These are phyloP conservation scores for Limonomyces culmigenus DNA, from an alignment of 1,284 basidiomycete species.

Conservation along the genomic window DNA sequence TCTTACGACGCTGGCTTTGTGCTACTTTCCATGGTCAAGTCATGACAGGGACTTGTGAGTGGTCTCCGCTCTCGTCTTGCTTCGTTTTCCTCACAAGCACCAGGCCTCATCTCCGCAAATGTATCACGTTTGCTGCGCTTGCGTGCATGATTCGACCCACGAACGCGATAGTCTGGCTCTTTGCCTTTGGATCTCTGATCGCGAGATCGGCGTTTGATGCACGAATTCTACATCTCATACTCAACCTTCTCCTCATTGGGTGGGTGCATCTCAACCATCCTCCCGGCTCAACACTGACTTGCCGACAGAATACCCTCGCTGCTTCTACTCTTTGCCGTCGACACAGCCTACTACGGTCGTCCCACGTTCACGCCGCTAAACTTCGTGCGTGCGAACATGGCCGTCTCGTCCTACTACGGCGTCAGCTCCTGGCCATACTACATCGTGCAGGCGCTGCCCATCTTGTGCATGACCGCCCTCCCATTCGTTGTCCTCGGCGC, in stretches of 20 bases:
- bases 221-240: constrained; percentile 18
- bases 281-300: neutral
- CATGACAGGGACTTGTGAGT: constrained; percentile 9
- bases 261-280: constrained; percentile 16
- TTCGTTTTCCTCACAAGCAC: neutral
- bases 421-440: constrained; percentile 80
- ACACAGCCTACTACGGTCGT: constrained; percentile 53
- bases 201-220: constrained; percentile 22
- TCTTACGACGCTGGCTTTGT: constrained; percentile 65
- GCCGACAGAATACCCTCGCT: constrained; percentile 18
- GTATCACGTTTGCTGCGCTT: constrained; percentile 46
- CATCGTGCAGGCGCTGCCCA: constrained; percentile 70
- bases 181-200: constrained; percentile 40
- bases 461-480: constrained; percentile 57
- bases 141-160: constrained; percentile 78
- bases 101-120: constrained; percentile 16
- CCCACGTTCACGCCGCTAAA: constrained; percentile 68
- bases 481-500: constrained; percentile 56
- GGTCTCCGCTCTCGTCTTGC: neutral
- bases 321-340: constrained; percentile 27
- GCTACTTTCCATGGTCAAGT: constrained; percentile 53
- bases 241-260: constrained; percentile 24
- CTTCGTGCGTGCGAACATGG: constrained; percentile 66
- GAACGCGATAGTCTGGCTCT: constrained; percentile 74
- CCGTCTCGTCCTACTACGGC: constrained; percentile 92